phyloP scores from a whole-genome alignment of 192 early-diverging fungal genomes.

The Funneliformis mosseae region DNA sequence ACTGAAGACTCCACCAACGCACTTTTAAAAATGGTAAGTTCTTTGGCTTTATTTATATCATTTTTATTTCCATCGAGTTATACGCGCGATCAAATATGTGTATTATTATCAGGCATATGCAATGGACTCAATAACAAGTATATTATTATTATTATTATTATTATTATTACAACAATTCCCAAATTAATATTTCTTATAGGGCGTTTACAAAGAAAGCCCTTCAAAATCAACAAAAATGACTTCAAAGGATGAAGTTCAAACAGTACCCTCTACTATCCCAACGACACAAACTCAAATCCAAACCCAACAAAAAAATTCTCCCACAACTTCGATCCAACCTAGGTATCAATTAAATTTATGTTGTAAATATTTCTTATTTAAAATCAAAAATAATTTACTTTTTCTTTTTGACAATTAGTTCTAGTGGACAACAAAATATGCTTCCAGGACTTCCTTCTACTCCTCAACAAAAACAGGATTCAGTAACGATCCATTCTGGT shows the following conservation, averaged over 20 bases:
- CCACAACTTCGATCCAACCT: background rate
- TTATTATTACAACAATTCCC: background rate
- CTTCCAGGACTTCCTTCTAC: background rate
- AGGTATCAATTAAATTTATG: background rate
- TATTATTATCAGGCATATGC: background rate
- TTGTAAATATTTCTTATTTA: background rate
- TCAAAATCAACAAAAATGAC: conserved; percentile 13
- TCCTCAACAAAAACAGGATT: conserved; percentile 20
- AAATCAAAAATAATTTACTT: background rate
- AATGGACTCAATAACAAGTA: background rate
- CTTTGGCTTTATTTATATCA: background rate
- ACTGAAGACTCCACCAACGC: conserved; percentile 20
- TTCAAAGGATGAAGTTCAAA: conserved; percentile 22
- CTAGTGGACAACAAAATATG: background rate
- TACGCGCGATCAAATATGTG: background rate
- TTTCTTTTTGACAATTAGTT: background rate
- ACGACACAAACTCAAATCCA: background rate
- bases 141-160: background rate
- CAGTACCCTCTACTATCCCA: background rate
- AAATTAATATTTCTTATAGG: conserved; percentile 1
- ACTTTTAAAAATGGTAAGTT: conserved; percentile 21
- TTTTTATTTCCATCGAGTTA: background rate
- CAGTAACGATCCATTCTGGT: conserved; percentile 27
- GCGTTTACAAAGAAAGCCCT: conserved; percentile 20
- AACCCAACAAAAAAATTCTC: background rate